Evolutionary conservation across 305 asterid species (phyloP).

Genomic region (Fraxinus sp.): DNA sequence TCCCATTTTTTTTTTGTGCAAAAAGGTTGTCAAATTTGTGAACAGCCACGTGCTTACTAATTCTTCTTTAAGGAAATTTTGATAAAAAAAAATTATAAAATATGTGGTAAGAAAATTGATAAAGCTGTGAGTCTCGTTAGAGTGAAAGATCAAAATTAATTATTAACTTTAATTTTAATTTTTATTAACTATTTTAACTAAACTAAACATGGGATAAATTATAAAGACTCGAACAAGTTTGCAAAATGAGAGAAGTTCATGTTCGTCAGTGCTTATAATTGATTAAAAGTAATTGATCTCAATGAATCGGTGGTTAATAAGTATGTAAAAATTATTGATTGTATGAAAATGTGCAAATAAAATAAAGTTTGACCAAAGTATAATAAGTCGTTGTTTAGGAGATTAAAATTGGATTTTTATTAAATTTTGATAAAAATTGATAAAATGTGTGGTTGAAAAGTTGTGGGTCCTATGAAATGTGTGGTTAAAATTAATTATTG

Average conservation of each 20-base stretch:
- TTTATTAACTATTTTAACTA: too few relatives aligned
- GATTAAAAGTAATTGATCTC: not conserved
- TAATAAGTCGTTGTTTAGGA: too few relatives aligned
- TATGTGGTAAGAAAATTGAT: not conserved
- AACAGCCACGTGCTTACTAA: not conserved
- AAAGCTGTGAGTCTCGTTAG: not conserved
- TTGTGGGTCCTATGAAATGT: not conserved
- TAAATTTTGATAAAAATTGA: too few relatives aligned
- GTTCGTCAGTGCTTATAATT: not conserved
- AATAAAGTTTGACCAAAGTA: not conserved
- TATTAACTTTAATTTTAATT: too few relatives aligned
- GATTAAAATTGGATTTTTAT: too few relatives aligned
- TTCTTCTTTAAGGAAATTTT: too few relatives aligned
- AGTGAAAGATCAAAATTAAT: not conserved
- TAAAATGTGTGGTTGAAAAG: too few relatives aligned
- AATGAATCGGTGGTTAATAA: too few relatives aligned
- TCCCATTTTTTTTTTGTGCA: not conserved
- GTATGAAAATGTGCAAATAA: not conserved
- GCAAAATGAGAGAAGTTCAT: not conserved
- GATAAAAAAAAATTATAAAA: too few relatives aligned
- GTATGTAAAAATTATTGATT: not conserved
- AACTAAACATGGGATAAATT: not conserved
- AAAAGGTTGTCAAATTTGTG: not conserved
- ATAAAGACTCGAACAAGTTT: not conserved
- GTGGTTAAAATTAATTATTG: too few relatives aligned